Evolutionary conservation across 2,329 filamentous ascomycete genomes (phyloP), one percentile per base, ranked within the genome.

Genomic region (Arthrinium phaeospermum): DNA sequence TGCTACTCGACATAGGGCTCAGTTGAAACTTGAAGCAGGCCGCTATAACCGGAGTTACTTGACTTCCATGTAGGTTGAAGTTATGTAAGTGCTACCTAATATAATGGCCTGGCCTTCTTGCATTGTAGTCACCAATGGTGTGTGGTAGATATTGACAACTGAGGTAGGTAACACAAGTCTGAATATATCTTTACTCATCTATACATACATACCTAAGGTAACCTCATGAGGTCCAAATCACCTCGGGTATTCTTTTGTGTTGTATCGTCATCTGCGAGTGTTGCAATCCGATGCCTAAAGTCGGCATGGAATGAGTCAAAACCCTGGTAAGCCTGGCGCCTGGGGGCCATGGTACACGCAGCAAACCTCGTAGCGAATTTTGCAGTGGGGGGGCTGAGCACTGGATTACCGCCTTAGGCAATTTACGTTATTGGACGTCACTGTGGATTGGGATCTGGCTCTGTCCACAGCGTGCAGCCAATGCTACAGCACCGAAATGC

Each of bases 381-480:
- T 64, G 57, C 57, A 64, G 57, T 64, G 37, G 37, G 37, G 37
- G 57, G 57, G 57, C 34, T 37, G 22, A 8, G 57, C 27, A 37
- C 8, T 64, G 34, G 19, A n/a, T 41, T 37, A n/a, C 57, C 34
- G 22, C 8, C 57, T 41, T 64, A 12, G 57, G 34, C 34, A 64
- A 41, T 37, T 41, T 41, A 64, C 57, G 57, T 64, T n/a, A 41
- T 34, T 64, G 57, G 57, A 64, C 57, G 57, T 64, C 57, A 64
- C 30, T 64, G 34, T 64, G 57, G 57, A 64, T 64, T 41, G 19
- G 57, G 57, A 64, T 64, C 57, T 41, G 34, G 57, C 34, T 5
- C 5, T 4, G 57, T 22, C 34, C 57, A 64, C 19, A 22, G 10
- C 34, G 10, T 64, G 3, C 57, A 64, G 57, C 57, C 57, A 64